Base-by-base conservation (phyloP, 225 moss, liverwort and hornwort species). In the Bryum argenteum region DNA sequence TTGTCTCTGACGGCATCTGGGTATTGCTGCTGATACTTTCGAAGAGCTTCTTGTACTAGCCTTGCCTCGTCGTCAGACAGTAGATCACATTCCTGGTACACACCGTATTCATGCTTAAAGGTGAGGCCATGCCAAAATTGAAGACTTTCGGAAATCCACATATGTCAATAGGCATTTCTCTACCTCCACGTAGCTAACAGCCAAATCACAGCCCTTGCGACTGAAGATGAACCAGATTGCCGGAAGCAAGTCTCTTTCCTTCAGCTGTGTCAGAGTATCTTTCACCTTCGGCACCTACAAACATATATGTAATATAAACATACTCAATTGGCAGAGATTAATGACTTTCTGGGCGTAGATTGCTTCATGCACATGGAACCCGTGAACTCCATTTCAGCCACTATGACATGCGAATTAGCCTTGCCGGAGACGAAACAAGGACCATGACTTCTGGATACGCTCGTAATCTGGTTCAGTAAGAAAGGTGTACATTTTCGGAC, bases 1-100 rank as follows among this genome's bases (percentile, higher is more conserved):
- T 75, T 77, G 41, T 90, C 81, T 71, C 91, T 83, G 62, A 87
- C 56, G 24, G 90, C 81, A 40, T 93, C 87, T 54, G 93, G 91
- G 71, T 90, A 81, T 66, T 84, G 85, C 74, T 58, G 69, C 81
- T 84, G 75, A 59, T 87, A 96, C 40, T 77, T 76, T 38, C 41
- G 63, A 10, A 96, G 79, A 33, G 75, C 56, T 78, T 75, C 82
- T 72, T 77, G 82, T 17, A 83, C 75, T 80, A 69, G 74, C 44
- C 40, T 77, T 63, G 69, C 67, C 75, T 83, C 82, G 50, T 65
- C 65, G 17, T 80, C 80, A 22, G 80, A 82, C 68, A 86, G 71
- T 64, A 86, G 45, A 51, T 78, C 57, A 37, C 75, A 68, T 51
- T 75, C 80, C 86, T 82, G 77, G 11, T 50, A 68, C 72, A 68